Evolutionary conservation across 2,329 filamentous ascomycete species (phyloP), one percentile per base, ranked within the genome.

Genomic region (Zymoseptoria crescenta): DNA sequence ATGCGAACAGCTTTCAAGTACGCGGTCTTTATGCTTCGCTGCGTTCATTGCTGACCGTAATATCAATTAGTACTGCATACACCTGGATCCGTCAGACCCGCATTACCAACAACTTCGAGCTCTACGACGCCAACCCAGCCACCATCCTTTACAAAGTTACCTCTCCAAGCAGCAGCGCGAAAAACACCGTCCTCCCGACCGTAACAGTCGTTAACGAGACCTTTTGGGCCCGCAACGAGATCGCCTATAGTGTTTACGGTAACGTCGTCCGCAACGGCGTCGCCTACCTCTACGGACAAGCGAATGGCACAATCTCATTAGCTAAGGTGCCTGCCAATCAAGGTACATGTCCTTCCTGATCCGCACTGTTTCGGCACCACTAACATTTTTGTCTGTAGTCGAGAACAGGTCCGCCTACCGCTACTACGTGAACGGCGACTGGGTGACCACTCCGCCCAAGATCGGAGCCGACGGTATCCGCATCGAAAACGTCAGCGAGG

Each of bases 401-500:
- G 59, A 60, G 28, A 49, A 60, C 51, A 54, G 27, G 27, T 21
- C 54, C 41, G 56, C 55, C 28, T 57, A 57, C 52, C 27, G 28
- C 13, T 59, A 51, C 49, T 59, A 48, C 45, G 54, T 59, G 8
- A 50, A 56, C 49, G 56, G 56, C 16, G 19, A 19, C 10, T 59
- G 57, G 57, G 56, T 54, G 3, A 52, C 49, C 27, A 27, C 49
- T 6, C 48, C 21, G 5, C 57, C 57, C 3, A 45, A 49, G 2
- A 45, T 55, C 28, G 49, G 50, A 3, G 45, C 56, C 10, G 54
- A 59, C 13, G 53, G 57, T 28, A 56, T 56, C 19, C 48, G 49
- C 27, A 64, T 67, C 21, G 50, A 57, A 10, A 68, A 68, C 55
- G 61, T 57, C 13, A 56, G 57, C 48, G 62, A 61, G 7, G 66